Evolutionary conservation across 139 green algal species (phyloP).

Genomic region (Bryopsis sp.): DNA sequence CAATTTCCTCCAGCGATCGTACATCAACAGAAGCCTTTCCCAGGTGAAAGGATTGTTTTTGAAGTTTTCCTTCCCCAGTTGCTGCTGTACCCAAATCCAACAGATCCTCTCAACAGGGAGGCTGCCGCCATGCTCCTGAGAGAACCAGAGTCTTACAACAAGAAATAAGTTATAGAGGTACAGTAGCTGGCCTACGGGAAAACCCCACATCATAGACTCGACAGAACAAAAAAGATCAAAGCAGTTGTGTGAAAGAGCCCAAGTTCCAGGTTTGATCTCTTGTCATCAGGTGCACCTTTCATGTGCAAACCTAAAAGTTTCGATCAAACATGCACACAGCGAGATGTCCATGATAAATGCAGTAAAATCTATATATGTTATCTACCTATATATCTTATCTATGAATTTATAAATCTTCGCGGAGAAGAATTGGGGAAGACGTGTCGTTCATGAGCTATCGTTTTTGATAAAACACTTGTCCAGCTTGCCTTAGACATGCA

Average conservation of each 20-base stretch:
- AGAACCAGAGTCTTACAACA: constrained; percentile 80
- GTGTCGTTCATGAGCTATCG: not conserved
- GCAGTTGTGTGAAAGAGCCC: too few relatives aligned
- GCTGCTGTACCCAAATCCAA: constrained; percentile 96
- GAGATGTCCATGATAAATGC: too few relatives aligned
- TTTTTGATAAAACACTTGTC: not conserved
- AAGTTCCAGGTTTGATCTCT: too few relatives aligned
- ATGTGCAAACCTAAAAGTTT: too few relatives aligned
- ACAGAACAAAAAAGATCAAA: not conserved
- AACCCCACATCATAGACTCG: not conserved
- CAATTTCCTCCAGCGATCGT: too few relatives aligned
- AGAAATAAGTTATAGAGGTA: constrained; percentile 85
- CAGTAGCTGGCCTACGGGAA: not conserved
- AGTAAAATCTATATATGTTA: too few relatives aligned
- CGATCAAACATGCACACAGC: too few relatives aligned
- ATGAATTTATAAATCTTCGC: too few relatives aligned
- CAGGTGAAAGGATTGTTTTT: constrained; percentile 98
- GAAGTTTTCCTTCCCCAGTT: constrained; percentile 98
- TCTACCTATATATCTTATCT: too few relatives aligned
- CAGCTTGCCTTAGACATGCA: not conserved
- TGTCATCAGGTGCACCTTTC: too few relatives aligned
- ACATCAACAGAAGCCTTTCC: too few relatives aligned
- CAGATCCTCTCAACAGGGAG: constrained; percentile 96
- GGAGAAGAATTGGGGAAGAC: too few relatives aligned
- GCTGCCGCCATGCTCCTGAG: constrained; percentile 94